A percentile compares a stretch with the other conserved stretches of the same genome.
Evolutionary conservation across 2,329 filamentous ascomycete species (phyloP).

Genomic region (Beauveria pseudobassiana): DNA sequence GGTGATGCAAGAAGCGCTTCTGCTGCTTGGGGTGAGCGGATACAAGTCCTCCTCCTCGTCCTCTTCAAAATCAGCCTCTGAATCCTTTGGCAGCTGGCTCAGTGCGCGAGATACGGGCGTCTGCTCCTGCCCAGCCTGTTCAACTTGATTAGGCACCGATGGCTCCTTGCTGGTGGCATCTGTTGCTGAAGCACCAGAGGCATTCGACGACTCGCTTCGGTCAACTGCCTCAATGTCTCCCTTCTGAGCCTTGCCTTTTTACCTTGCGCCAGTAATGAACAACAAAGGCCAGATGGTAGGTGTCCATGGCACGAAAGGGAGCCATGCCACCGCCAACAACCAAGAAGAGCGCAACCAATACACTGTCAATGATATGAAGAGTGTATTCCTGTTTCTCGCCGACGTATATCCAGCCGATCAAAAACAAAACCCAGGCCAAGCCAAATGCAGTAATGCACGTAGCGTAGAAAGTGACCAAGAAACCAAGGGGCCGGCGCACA

Average conservation of each 20-base stretch:
- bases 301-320: slow-evolving; percentile 72
- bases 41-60: slow-evolving; percentile 36
- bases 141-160: not conserved
- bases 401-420: slow-evolving; percentile 85
- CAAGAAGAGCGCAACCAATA: slow-evolving; percentile 63
- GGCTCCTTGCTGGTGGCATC: not conserved
- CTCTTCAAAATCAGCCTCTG: slow-evolving; percentile 18
- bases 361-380: slow-evolving; percentile 63
- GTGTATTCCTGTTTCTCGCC: slow-evolving; percentile 62
- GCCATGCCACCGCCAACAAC: slow-evolving; percentile 63
- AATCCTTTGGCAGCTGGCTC: not conserved
- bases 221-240: slow-evolving; percentile 26
- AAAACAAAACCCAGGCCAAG: slow-evolving; percentile 81
- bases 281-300: slow-evolving; percentile 82
- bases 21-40: slow-evolving; percentile 61
- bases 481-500: slow-evolving; percentile 66
- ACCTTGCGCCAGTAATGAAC: slow-evolving; percentile 50
- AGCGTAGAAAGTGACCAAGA: slow-evolving; percentile 78
- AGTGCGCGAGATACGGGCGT: not conserved
- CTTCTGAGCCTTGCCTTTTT: slow-evolving; percentile 40
- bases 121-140: not conserved
- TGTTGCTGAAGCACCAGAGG: not conserved
- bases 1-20: slow-evolving; percentile 64
- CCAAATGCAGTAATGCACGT: slow-evolving; percentile 78
- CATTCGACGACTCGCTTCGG: slow-evolving; percentile 12